Percentiles rank a stretch among this genome's conserved stretches.
Evolutionary conservation across 1,284 basidiomycete species (phyloP).

Genomic region (Sporisorium graminicola): DNA sequence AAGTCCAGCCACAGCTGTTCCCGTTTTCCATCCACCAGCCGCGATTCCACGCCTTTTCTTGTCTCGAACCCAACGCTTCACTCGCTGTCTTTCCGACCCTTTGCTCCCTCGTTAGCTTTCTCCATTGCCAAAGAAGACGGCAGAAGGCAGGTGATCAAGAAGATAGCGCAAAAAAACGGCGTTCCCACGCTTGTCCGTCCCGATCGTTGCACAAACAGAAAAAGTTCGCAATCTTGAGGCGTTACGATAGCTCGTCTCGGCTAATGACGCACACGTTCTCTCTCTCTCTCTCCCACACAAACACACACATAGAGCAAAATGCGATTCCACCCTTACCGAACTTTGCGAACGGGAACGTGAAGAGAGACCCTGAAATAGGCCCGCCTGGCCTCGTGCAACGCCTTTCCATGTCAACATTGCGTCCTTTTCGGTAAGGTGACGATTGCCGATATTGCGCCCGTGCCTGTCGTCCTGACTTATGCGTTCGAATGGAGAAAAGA

Average conservation of each 20-base stretch:
- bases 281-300: no score
- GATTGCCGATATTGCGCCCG: background rate
- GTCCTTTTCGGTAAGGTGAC: background rate
- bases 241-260: slow-evolving; percentile 6
- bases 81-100: no score
- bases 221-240: background rate
- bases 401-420: background rate
- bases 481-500: background rate
- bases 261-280: slow-evolving; percentile 3
- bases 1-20: no score
- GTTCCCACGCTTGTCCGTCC: slow-evolving; percentile 1
- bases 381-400: background rate
- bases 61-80: no score
- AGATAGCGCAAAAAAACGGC: background rate
- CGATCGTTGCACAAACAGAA: background rate
- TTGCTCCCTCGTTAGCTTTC: no score
- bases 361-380: background rate
- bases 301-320: no score
- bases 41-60: no score
- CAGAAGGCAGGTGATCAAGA: background rate
- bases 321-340: background rate
- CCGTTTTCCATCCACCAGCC: no score
- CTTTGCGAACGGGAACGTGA: background rate
- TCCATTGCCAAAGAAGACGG: no score
- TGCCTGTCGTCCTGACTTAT: background rate